phyloP scores from a whole-genome alignment of 176 grass and related monocot species.

The Oryza rufipogon region DNA sequence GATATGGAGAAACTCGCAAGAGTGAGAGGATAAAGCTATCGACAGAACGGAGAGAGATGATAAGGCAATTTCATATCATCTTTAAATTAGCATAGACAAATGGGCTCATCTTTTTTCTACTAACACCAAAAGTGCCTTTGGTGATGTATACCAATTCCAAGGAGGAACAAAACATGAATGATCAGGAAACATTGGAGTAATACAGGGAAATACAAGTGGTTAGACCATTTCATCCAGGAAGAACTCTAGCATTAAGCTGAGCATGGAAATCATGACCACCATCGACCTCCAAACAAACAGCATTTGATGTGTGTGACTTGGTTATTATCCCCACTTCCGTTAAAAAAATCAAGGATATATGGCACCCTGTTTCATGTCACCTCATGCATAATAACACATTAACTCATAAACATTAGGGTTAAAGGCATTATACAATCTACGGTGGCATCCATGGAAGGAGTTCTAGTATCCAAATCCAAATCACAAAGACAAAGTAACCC shows the following conservation, averaged over 20 bases:
- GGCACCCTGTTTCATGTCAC: not conserved
- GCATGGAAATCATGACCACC: not conserved
- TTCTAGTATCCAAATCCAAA: not conserved
- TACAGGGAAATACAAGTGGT: not conserved
- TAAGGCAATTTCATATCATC: not conserved
- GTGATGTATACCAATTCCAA: not conserved
- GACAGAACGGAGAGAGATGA: not conserved
- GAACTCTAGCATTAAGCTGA: not conserved
- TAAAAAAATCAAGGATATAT: not conserved
- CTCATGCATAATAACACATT: not conserved
- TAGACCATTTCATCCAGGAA: not conserved
- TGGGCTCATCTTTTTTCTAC: not conserved
- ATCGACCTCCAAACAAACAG: not conserved
- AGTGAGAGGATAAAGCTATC: not conserved
- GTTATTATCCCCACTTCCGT: not conserved
- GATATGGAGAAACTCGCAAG: constrained; percentile 14
- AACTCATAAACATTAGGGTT: not conserved
- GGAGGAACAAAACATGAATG: not conserved
- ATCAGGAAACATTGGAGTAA: not conserved
- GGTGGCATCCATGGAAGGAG: not conserved
- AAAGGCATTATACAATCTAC: not conserved
- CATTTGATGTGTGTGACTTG: not conserved
- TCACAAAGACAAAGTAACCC: not conserved
- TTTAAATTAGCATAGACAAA: not conserved
- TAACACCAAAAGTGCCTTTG: not conserved